Percentiles rank a stretch among this genome's conserved stretches.
Evolutionary conservation across 2,329 filamentous ascomycete species (phyloP).

Genomic region (Microcera coccophila): DNA sequence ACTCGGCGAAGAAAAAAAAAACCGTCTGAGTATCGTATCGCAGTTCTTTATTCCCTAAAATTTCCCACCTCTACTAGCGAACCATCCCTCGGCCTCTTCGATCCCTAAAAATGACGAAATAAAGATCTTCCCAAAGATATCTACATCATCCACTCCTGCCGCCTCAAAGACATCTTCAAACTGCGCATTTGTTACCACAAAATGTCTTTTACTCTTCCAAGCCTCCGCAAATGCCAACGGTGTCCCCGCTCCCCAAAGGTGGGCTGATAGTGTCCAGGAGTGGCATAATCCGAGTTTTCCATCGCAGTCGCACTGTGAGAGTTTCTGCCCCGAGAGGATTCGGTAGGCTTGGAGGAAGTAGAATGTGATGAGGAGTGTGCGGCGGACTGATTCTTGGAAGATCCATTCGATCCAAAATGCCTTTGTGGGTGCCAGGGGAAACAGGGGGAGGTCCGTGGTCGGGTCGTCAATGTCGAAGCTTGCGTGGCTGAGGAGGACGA

Average conservation of each 20-base stretch:
- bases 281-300: constrained; percentile 30
- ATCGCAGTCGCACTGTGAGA: too few relatives aligned
- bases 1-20: too few relatives aligned
- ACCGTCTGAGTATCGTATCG: too few relatives aligned
- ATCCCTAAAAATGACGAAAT: constrained; percentile 30
- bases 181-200: constrained; percentile 30
- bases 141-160: constrained; percentile 40
- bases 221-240: constrained; percentile 36
- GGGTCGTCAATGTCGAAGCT: constrained; percentile 27
- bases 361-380: constrained; percentile 47
- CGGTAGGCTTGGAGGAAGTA: constrained; percentile 42
- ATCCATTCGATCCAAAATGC: constrained; percentile 50
- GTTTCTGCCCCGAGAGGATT: constrained; percentile 23
- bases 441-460: constrained; percentile 24
- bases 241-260: constrained; percentile 36
- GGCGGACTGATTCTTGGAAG: constrained; percentile 50
- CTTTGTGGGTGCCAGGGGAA: constrained; percentile 38
- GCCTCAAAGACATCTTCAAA: constrained; percentile 28
- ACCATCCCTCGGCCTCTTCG: constrained; percentile 35
- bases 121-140: constrained; percentile 40
- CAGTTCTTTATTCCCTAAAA: constrained; percentile 6
- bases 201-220: constrained; percentile 35
- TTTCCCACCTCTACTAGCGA: constrained; percentile 22
- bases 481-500: constrained; percentile 32
- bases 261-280: constrained; percentile 38